A percentile compares a stretch with the other conserved stretches of the same genome.
These are phyloP conservation scores for Eucalyptus coolabah DNA, from an alignment of 345 rosid species.

Conservation along the genomic window DNA sequence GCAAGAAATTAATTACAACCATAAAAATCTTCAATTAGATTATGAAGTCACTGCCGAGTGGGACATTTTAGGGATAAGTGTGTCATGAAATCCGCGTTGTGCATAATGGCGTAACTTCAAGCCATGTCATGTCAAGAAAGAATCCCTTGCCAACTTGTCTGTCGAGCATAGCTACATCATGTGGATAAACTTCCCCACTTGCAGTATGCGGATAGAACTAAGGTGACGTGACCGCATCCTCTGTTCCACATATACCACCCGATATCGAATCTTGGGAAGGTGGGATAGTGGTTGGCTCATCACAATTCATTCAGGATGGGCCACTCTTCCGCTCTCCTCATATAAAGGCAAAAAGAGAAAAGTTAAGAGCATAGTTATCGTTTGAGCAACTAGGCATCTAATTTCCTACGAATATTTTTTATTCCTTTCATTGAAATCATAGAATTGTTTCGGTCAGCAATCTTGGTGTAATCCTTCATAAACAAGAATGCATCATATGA, in stretches of 20 bases:
- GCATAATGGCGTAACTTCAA: not conserved
- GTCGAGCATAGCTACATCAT: not conserved
- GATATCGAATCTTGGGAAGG: not conserved
- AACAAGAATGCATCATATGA: not conserved
- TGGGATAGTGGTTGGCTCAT: not conserved
- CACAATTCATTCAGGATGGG: not conserved
- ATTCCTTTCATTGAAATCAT: not conserved
- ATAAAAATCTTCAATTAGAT: not conserved
- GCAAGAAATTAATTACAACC: not conserved
- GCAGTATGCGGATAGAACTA: not conserved
- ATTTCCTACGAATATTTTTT: not conserved
- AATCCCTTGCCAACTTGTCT: not conserved
- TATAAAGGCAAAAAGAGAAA: not conserved
- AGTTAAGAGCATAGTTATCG: not conserved
- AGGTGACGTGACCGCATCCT: not conserved
- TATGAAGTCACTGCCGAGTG: not conserved
- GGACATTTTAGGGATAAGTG: not conserved
- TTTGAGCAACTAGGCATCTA: not conserved
- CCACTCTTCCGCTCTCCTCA: too few species aligned
- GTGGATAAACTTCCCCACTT: not conserved
- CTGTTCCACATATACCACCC: not conserved
- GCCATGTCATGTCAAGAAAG: not conserved
- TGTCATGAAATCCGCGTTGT: not conserved
- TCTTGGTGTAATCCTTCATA: not conserved
- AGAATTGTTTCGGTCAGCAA: not conserved